Conservation (phyloP, 1,139 yeast genomes). For the Meyerozyma smithsonii region DNA sequence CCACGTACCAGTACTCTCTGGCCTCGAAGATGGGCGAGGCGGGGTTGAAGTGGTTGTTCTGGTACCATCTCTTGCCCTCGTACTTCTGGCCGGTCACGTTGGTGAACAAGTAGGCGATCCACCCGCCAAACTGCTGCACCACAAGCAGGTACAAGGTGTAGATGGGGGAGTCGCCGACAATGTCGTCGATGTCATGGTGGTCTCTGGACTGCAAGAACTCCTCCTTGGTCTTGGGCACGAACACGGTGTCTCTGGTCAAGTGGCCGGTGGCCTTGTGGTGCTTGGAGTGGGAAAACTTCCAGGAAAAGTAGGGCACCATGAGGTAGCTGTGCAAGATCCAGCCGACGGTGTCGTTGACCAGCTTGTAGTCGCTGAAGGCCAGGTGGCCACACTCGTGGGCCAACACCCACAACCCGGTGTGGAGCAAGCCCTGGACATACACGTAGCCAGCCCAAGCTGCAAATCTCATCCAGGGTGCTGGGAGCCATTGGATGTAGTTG, state of each 20-base stretch:
- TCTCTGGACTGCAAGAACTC: slow-evolving; percentile 40
- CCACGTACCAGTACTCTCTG: slow-evolving; percentile 64
- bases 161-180: slow-evolving; percentile 72
- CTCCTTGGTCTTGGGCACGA: slow-evolving; percentile 66
- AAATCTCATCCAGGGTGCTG: slow-evolving; percentile 23
- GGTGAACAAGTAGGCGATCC: slow-evolving; percentile 58
- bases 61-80: slow-evolving; percentile 44
- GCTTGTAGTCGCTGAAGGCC: slow-evolving; percentile 69
- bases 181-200: slow-evolving; percentile 46
- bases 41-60: slow-evolving; percentile 63
- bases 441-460: slow-evolving; percentile 37
- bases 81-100: slow-evolving; percentile 78
- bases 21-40: slow-evolving; percentile 67
- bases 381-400: slow-evolving; percentile 93
- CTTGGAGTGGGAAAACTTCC: slow-evolving; percentile 79
- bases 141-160: slow-evolving; percentile 51
- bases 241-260: slow-evolving; percentile 76
- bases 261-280: slow-evolving; percentile 90
- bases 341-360: slow-evolving; percentile 71
- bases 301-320: slow-evolving; percentile 79
- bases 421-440: slow-evolving; percentile 57
- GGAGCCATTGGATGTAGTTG: slow-evolving; percentile 40
- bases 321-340: slow-evolving; percentile 78
- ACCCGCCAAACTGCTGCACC: slow-evolving; percentile 74
- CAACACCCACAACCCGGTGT: slow-evolving; percentile 79